phyloP scores from a whole-genome alignment of 805 yeast genomes.

The Kodamaea restingae region DNA sequence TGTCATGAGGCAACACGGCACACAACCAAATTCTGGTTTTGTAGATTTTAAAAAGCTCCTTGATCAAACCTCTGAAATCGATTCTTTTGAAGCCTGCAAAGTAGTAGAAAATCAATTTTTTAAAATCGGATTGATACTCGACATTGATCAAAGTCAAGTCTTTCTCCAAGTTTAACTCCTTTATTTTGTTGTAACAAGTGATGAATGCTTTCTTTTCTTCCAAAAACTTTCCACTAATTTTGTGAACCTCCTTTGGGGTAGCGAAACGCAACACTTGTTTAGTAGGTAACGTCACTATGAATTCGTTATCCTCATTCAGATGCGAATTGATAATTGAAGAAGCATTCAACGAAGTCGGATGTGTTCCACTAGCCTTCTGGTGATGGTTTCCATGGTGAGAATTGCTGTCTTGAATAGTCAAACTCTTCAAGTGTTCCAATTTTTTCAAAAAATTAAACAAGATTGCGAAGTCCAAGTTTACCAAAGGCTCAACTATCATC shows the following conservation, averaged over 20 bases:
- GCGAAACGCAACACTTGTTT: constrained; percentile 77
- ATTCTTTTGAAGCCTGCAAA: constrained; percentile 44
- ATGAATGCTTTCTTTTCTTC: constrained; percentile 71
- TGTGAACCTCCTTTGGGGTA: constrained; percentile 63
- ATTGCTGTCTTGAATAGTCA: constrained; percentile 30
- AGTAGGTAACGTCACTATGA: constrained; percentile 63
- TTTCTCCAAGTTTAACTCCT: constrained; percentile 45
- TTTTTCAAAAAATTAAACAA: constrained; percentile 72
- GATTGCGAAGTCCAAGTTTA: constrained; percentile 61
- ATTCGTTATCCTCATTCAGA: constrained; percentile 53
- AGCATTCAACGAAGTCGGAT: constrained; percentile 36
- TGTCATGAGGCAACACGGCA: constrained; percentile 41
- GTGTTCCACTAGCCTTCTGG: constrained; percentile 32
- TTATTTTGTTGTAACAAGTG: constrained; percentile 50
- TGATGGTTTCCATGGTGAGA: constrained; percentile 13
- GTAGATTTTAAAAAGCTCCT: constrained; percentile 42
- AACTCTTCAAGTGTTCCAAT: constrained; percentile 59
- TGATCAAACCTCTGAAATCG: constrained; percentile 42
- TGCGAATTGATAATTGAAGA: constrained; percentile 34
- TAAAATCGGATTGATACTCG: constrained; percentile 44
- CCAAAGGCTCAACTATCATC: constrained; percentile 62
- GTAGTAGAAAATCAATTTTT: constrained; percentile 43
- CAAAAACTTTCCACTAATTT: constrained; percentile 57
- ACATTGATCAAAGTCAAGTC: constrained; percentile 38
- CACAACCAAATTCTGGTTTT: constrained; percentile 47